Percentiles rank a stretch among this genome's conserved stretches.
Evolutionary conservation across 2,329 filamentous ascomycete species (phyloP).

Genomic region (Dothistroma septosporum): DNA sequence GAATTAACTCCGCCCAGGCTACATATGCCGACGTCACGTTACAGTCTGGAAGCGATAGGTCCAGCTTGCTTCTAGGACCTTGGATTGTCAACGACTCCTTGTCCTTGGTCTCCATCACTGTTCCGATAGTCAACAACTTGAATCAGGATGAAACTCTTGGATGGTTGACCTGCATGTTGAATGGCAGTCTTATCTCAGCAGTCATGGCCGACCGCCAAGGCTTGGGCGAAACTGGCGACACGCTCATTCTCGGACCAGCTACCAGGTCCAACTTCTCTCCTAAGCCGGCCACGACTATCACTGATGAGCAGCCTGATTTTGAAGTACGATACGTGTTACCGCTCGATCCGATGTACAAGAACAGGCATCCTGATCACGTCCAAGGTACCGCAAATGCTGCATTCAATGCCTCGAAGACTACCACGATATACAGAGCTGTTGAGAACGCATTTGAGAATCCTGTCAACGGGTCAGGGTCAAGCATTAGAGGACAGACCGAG

Average conservation of each 20-base stretch:
- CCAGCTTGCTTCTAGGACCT: constrained; percentile 71
- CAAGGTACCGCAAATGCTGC: constrained; percentile 42
- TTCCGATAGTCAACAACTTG: constrained; percentile 69
- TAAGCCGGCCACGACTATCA: constrained; percentile 30
- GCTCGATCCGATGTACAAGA: constrained; percentile 23
- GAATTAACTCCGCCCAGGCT: constrained; percentile 36
- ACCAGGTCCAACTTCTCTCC: constrained; percentile 58
- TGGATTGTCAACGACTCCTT: constrained; percentile 67
- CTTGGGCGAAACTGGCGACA: constrained; percentile 64
- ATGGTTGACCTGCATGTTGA: constrained; percentile 77
- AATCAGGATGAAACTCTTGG: constrained; percentile 64
- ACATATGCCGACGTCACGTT: constrained; percentile 42
- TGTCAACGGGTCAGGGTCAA: constrained; percentile 60
- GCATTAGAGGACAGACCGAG: constrained; percentile 64
- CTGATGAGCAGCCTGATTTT: constrained; percentile 19
- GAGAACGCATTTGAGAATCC: constrained; percentile 37
- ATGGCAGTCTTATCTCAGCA: constrained; percentile 60
- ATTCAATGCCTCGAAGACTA: constrained; percentile 61
- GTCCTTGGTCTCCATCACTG: constrained; percentile 73
- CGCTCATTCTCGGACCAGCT: constrained; percentile 66
- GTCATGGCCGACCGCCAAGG: constrained; percentile 64
- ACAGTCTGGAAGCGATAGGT: constrained; percentile 34
- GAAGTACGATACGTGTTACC: constrained; percentile 32
- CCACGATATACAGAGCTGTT: constrained; percentile 60
- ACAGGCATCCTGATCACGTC: constrained; percentile 28